Percentiles rank a stretch among this genome's conserved stretches.
Conservation (phyloP, 2,329 filamentous ascomycete species). For the Cladosporium sp. region DNA sequence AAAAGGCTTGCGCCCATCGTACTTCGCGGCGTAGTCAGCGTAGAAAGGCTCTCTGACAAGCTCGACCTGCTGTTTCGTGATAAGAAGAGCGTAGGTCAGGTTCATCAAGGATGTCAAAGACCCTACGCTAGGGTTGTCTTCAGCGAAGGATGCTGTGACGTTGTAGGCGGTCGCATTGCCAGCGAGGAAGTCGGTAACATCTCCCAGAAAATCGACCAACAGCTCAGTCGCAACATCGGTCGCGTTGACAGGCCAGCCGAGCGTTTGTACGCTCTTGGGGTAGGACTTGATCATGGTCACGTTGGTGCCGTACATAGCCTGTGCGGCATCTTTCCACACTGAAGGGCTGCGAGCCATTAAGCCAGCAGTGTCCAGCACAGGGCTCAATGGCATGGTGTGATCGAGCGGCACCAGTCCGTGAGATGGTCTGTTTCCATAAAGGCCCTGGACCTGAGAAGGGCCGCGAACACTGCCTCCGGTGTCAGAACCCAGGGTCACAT, state of each 20-base stretch:
- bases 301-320: constrained; percentile 40
- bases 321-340: constrained; percentile 37
- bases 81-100: constrained; percentile 41
- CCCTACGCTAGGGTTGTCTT: constrained; percentile 23
- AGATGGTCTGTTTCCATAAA: constrained; percentile 46
- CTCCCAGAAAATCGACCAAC: constrained; percentile 37
- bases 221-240: constrained; percentile 31
- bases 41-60: constrained; percentile 45
- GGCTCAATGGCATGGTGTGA: constrained; percentile 43
- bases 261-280: constrained; percentile 36
- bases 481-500: constrained; percentile 45
- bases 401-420: constrained; percentile 42
- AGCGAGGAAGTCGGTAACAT: constrained; percentile 38
- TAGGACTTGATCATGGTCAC: constrained; percentile 36
- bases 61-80: constrained; percentile 41
- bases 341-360: constrained; percentile 39
- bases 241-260: constrained; percentile 35
- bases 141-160: constrained; percentile 20
- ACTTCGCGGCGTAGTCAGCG: constrained; percentile 40
- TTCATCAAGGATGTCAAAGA: constrained; percentile 35
- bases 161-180: constrained; percentile 33
- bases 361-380: constrained; percentile 42
- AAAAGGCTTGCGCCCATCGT: constrained; percentile 43
- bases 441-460: constrained; percentile 43
- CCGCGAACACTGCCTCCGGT: constrained; percentile 46